Base-by-base conservation (phyloP, 179 eudicot genomes). In the Actinidia chinensis region DNA sequence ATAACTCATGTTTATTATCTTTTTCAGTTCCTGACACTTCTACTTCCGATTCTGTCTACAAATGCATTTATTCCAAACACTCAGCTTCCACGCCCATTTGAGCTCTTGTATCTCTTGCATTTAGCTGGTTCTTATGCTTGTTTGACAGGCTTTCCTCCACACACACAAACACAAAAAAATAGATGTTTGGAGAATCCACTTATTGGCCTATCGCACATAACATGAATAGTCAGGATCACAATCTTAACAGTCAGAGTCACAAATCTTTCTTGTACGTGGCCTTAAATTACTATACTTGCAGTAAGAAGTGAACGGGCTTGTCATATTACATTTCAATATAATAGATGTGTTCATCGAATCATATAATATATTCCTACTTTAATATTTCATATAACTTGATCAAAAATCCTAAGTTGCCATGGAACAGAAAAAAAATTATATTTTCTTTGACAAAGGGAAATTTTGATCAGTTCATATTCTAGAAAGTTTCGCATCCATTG, bases 311-410 rank as follows among this genome's bases (percentile, higher is more conserved):
- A 20, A 33, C 60, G 50, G 44, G 14, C 75, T 71, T 47, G 20
- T 28, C 47, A 33, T 33, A 72, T 71, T 18, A 54, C n/a, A 23
- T 7, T 18, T 58, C 18, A 4, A 51, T 50, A 15, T 22, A 18
- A 33, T 50, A 71, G 76, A 54, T 36, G 47, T 6, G 18, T 72
- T 22, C 56, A 54, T 52, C 8, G 20, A 10, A 40, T 69, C 73
- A 69, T 69, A 48, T 47, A 25, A 71, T 18, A 52, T 55, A 15
- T 52, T 2, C 15, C 17, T 52, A n/a, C n/a, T n/a, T n/a, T n/a
- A n/a, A n/a, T 71, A 46, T 71, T 25, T 43, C 33, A 17, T n/a
- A n/a, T 71, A 25, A 71, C 58, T 25, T 71, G 23, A 50, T 51
- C 23, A 6, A 13, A 25, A 33, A 71, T 28, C 75, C 56, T 71